Evolutionary conservation across 2,329 filamentous ascomycete species (phyloP), one percentile per base, ranked within the genome.

Genomic region (Pyrenochaeta sp.): DNA sequence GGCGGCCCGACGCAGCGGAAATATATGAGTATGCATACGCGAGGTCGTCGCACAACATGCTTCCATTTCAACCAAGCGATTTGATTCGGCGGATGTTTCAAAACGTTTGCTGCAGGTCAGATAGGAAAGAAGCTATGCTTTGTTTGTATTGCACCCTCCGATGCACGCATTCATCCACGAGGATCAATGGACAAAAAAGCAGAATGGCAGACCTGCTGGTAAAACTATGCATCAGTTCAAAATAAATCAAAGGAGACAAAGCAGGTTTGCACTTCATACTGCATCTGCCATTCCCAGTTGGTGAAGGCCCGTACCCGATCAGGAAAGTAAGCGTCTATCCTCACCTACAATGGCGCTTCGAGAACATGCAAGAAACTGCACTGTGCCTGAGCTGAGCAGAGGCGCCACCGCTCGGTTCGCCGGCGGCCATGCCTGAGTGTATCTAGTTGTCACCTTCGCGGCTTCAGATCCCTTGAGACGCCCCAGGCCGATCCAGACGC

Each of bases 61-160:
- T 49, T 27, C 23, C 48, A 51, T 50, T 44, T 48, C 39, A 23
- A 47, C 10, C 14, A 14, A 14, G 17, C 14, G 2, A 31, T 53
- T 7, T 58, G 18, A 69, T 68, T 68, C 31, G 67, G 39, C 54
- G 64, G 60, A 62, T 65, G 66, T 71, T 71, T 69, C 60, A 50
- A 68, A 71, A 66, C 60, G 29, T 51, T 55, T 55, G 27, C 45
- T 61, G 61, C 58, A 57, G 29, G 64, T 62, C 39, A 60, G 60
- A 59, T 55, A 33, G 42, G 45, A 27, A 47, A 50, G 49, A 60
- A 45, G 32, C 12, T 35, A 35, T 17, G 12, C 32, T 35, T 4
- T 17, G 32, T 35, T 35, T 35, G 39, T 54, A 21, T 36, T 43
- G 45, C 50, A 18, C 44, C 46, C 18, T 20, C 43, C 37, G 35